A percentile compares a stretch with the other conserved stretches of the same genome.
Conservation (phyloP, 2,329 filamentous ascomycete species). For the Colletotrichum acutatum region DNA sequence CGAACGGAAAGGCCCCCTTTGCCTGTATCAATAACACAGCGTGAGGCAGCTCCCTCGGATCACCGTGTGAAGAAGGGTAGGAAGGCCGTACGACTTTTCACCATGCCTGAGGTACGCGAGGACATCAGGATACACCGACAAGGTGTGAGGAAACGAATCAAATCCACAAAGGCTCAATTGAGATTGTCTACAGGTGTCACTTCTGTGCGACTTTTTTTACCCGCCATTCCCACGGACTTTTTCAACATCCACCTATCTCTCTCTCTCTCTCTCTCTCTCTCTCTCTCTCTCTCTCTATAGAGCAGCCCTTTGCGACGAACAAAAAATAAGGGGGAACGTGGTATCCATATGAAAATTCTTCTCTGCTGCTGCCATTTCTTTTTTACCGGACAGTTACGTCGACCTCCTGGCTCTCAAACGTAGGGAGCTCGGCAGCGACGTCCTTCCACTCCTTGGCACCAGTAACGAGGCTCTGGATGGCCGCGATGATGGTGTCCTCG, state of each 20-base stretch:
- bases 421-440: constrained; percentile 80
- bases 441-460: constrained; percentile 71
- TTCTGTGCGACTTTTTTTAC: background rate
- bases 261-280: background rate
- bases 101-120: background rate
- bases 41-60: too few relatives aligned
- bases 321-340: background rate
- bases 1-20: too few relatives aligned
- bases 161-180: constrained; percentile 17
- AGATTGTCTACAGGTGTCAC: constrained; percentile 21
- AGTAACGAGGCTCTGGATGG: constrained; percentile 68
- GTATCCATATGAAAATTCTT: constrained; percentile 7
- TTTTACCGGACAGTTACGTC: constrained; percentile 44
- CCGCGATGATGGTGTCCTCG: constrained; percentile 81
- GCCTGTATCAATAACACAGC: too few relatives aligned
- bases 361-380: background rate
- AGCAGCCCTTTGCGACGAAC: background rate
- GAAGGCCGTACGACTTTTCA: too few relatives aligned
- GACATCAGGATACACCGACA: background rate
- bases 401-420: constrained; percentile 82
- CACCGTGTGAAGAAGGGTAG: too few relatives aligned
- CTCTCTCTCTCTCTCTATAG: background rate
- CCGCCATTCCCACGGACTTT: background rate
- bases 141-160: background rate
- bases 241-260: background rate